These are phyloP conservation scores for Elaeis oleifera DNA, from an alignment of 202 grass and related monocot genomes.

Conservation along the genomic window DNA sequence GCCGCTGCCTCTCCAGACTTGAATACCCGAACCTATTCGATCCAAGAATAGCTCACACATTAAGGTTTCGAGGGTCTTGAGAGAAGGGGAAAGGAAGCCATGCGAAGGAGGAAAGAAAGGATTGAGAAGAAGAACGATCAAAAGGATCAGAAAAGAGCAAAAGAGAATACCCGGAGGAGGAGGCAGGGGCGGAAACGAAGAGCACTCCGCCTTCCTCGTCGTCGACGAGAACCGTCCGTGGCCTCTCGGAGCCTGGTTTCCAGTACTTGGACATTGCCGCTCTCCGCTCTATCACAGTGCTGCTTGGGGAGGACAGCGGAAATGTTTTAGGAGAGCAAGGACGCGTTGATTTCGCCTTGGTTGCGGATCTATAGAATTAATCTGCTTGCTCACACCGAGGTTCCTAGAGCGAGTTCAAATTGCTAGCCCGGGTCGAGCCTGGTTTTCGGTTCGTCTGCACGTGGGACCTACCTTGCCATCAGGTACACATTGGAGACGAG, in stretches of 20 bases:
- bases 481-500: too few species aligned
- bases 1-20: constrained; percentile 70
- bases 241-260: constrained; percentile 68
- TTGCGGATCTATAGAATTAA: too few species aligned
- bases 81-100: neutral
- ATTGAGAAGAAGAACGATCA: constrained; percentile 12
- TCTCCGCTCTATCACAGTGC: neutral
- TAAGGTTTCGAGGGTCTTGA: constrained; percentile 4
- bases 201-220: constrained; percentile 86
- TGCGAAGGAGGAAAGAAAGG: neutral
- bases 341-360: too few species aligned
- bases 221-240: constrained; percentile 57
- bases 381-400: too few species aligned
- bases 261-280: constrained; percentile 67
- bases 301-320: too few species aligned
- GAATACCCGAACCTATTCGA: constrained; percentile 42
- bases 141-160: too few species aligned
- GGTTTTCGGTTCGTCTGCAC: too few species aligned
- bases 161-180: constrained; percentile 43
- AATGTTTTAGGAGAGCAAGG: too few species aligned
- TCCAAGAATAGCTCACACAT: constrained; percentile 4
- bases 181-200: constrained; percentile 42
- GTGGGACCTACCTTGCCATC: too few species aligned
- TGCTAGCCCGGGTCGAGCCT: too few species aligned
- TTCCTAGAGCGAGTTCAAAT: too few species aligned